Conservation (phyloP, 1,284 basidiomycete genomes). For the Boletus albobrunnescens region DNA sequence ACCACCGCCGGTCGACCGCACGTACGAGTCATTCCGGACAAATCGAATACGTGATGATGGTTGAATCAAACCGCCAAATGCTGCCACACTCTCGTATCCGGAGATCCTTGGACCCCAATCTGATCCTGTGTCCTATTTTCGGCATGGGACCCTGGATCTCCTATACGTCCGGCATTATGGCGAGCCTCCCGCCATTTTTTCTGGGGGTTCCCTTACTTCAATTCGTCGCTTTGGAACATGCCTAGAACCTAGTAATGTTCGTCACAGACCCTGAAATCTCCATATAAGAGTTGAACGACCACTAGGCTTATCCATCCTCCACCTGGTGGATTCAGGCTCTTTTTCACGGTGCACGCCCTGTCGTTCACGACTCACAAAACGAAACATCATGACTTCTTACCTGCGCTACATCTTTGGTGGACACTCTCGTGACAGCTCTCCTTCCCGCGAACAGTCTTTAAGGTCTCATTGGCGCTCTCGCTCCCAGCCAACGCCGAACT, state of each 20-base stretch:
- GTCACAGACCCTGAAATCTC: conserved; percentile 21
- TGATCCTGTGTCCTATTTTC: conserved; percentile 13
- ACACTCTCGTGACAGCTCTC: conserved; percentile 26
- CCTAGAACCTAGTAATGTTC: conserved; percentile 20
- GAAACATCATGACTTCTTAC: conserved; percentile 31
- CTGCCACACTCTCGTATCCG: conserved; percentile 6
- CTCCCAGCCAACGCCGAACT: conserved; percentile 28
- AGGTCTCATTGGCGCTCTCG: conserved; percentile 32
- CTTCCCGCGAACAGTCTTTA: conserved; percentile 23
- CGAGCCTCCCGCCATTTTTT: conserved; percentile 20
- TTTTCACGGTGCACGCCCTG: conserved; percentile 16
- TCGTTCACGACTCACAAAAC: conserved; percentile 17
- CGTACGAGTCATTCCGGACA: conserved; percentile 30
- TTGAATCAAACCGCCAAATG: conserved; percentile 8
- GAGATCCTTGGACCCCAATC: conserved; percentile 15
- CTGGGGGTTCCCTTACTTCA: conserved; percentile 36
- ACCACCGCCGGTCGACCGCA: conserved; percentile 10
- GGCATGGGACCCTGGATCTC: conserved; percentile 18
- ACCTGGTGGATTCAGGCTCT: conserved; percentile 9
- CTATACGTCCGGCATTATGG: conserved; percentile 13
- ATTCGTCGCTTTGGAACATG: conserved; percentile 16
- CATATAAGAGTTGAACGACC: conserved; percentile 23
- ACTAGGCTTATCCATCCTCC: conserved; percentile 7
- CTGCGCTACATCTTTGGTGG: conserved; percentile 35
- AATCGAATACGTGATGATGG: conserved; percentile 32